Conservation (phyloP, 1,139 yeast species). For the Yamadazyma epiphylla region DNA sequence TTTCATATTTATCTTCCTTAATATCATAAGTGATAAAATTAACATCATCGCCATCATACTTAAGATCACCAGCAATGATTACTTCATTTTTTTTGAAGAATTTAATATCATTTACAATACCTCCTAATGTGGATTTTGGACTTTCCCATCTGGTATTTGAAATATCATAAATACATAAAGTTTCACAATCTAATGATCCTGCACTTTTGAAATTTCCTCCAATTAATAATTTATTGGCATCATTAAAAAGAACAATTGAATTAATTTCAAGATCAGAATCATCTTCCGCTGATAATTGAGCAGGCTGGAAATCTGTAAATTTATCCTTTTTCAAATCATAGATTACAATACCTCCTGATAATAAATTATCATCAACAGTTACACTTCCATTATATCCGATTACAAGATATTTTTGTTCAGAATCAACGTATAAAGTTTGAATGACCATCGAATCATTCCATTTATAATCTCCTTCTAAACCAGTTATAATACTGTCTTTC, state of each 20-base stretch:
- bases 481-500: slow-evolving; percentile 16
- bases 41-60: slow-evolving; percentile 26
- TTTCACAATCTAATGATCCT: slow-evolving; percentile 56
- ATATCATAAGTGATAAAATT: slow-evolving; percentile 55
- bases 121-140: slow-evolving; percentile 41
- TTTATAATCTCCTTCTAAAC: slow-evolving; percentile 25
- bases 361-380: slow-evolving; percentile 15
- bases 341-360: slow-evolving; percentile 45
- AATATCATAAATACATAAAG: slow-evolving; percentile 67
- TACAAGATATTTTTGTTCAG: slow-evolving; percentile 32
- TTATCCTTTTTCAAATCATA: slow-evolving; percentile 44
- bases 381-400: slow-evolving; percentile 53
- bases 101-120: slow-evolving; percentile 51
- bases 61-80: slow-evolving; percentile 61
- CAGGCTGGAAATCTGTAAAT: slow-evolving; percentile 47
- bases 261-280: slow-evolving; percentile 38
- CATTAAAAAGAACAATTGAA: slow-evolving; percentile 51
- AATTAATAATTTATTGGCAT: slow-evolving; percentile 52
- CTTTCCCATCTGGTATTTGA: slow-evolving; percentile 51
- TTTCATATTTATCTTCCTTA: slow-evolving; percentile 22
- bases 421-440: slow-evolving; percentile 41
- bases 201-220: slow-evolving; percentile 74
- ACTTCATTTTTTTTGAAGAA: slow-evolving; percentile 49
- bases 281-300: slow-evolving; percentile 26
- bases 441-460: slow-evolving; percentile 38